Base-by-base conservation (phyloP, 805 yeast species). In the Lachancea cidri region DNA sequence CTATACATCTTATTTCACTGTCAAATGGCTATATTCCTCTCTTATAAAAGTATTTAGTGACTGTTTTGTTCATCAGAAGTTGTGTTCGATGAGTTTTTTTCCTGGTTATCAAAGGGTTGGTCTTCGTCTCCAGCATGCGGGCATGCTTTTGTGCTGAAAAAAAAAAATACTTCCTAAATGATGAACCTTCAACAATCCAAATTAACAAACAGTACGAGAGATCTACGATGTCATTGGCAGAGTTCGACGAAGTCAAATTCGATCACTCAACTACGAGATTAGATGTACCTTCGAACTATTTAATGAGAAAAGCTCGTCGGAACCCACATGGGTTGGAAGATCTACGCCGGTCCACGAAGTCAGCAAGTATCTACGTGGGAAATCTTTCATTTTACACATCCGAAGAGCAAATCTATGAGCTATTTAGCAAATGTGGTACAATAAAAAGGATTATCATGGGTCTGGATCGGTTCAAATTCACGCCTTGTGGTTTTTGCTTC, bases 401-500 rank as follows among this genome's bases (percentile, higher is more conserved):
- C 1, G 98, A 93, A 61, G 98, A 93, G 60, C 97, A 91, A 63
- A 77, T 91, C 13, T 83, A 81, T 59, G 98, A 89, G 62, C 65
- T 93, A 38, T 87, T 93, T 57, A 75, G 83, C 46, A 83, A 83
- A 60, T 80, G 86, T 50, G 98, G 97, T 1, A 70, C 76, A 13
- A 80, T 91, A 30, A 77, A 77, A 49, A 73, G 83, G 55, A 85
- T 89, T 32, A 80, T 91, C 38, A 93, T 93, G 98, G 98, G 98
- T 0, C 73, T 93, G 29, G 97, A 93, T 61, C 74, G 96, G 49
- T 81, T 82, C 59, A 83, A 85, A 50, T 79, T 82, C 54, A 89
- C 96, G 1, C 98, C 27, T 22, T 88, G 98, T 58, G 98, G 98
- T 14, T 91, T 93, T 62, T 89, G 97, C 59, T 93, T 93, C 59